Evolutionary conservation across 352 stramenopile species (phyloP).

Genomic region (Blastocystis sp.): DNA sequence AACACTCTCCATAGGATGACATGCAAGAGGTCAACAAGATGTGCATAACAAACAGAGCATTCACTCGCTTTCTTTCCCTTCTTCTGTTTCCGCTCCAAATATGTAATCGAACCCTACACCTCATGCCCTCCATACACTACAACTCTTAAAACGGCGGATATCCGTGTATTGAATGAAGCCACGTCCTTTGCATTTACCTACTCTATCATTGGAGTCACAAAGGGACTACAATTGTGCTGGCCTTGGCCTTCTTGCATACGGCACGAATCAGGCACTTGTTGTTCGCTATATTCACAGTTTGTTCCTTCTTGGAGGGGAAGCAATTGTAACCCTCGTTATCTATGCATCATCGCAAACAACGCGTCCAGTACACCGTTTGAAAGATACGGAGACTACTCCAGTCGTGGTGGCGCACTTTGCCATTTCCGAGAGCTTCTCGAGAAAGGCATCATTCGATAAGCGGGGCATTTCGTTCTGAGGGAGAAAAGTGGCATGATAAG

Average conservation of each 20-base stretch:
- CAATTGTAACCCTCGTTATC: slow-evolving; percentile 63
- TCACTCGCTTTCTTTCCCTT: slow-evolving; percentile 50
- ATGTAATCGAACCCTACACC: slow-evolving; percentile 31
- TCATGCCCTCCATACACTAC: slow-evolving; percentile 1
- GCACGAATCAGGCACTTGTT: slow-evolving; percentile 56
- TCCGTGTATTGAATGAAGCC: slow-evolving; percentile 41
- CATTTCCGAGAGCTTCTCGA: slow-evolving; percentile 11
- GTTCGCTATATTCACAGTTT: slow-evolving; percentile 12
- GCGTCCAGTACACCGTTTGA: slow-evolving; percentile 36
- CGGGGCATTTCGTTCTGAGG: slow-evolving; percentile 11
- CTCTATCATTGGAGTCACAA: background rate
- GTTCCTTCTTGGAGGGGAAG: slow-evolving; percentile 58
- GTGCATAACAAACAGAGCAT: slow-evolving; percentile 18
- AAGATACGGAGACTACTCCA: slow-evolving; percentile 35
- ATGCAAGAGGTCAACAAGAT: background rate
- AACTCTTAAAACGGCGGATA: slow-evolving; percentile 18
- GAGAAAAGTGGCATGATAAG: background rate
- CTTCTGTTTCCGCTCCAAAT: slow-evolving; percentile 54
- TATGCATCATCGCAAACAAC: background rate
- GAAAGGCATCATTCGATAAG: slow-evolving; percentile 53
- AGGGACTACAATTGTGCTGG: slow-evolving; percentile 43
- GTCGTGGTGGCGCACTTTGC: background rate
- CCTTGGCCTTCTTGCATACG: slow-evolving; percentile 35
- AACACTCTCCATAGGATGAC: no score
- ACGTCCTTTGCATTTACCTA: slow-evolving; percentile 58